Evolutionary conservation across 148 eudicot genomes (phyloP), one percentile per base, ranked within the genome.

Genomic region (Rhododendron henanense): DNA sequence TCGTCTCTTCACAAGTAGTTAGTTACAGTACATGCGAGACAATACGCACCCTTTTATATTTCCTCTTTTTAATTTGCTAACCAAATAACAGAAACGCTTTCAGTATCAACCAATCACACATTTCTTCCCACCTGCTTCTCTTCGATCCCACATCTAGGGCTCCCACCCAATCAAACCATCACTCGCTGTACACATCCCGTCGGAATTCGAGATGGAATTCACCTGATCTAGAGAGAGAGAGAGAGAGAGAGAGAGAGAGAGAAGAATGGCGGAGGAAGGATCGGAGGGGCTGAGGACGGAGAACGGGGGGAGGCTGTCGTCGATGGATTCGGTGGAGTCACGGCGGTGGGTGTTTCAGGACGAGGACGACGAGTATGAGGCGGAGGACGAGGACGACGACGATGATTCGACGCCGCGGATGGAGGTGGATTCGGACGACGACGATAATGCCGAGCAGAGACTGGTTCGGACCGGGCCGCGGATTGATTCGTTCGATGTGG

Each of bases 401-500:
- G 94, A 50, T 0, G 94, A 90, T 13, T 91, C 84, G 78, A 87
- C 88, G 65, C 88, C 84, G 18, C 86, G 86, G 48, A 51, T 48
- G 18, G 89, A 87, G 35, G 33, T 76, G 71, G 92, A 90, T 75
- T 92, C 96, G 1, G 99, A 94, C 15, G 96, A 93, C 16, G 98
- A 94, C 5, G 98, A 91, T 84, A 91, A 81, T 90, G 92, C 88
- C 28, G 92, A 88, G 73, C 95, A 90, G 86, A 89, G 91, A 55
- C 84, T 97, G 89, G 89, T 97, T 75, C 93, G 98, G 5, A 97
- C 99, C 1, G 98, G 95, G 50, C 99, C 98, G 4, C 85, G 96
- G 88, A 89, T 97, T 51, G 98, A 97, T 91, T 94, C 98, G 37
- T 97, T 97, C 61, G 98, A 97, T 63, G 98, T 93, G 10, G 99